phyloP scores from a whole-genome alignment of 805 yeast species.

The Yarrowia sp. region DNA sequence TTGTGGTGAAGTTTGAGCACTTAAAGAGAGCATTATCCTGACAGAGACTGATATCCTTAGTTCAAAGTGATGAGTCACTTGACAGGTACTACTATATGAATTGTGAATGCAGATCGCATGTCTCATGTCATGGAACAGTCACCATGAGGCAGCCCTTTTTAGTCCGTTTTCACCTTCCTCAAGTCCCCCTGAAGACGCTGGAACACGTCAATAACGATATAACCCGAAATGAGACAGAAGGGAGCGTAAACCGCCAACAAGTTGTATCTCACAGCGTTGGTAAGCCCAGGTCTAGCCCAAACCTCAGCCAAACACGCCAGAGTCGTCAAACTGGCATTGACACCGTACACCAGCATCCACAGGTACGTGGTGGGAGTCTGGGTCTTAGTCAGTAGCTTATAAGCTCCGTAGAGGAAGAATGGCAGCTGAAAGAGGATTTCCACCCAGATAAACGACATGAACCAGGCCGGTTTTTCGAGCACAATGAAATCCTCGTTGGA shows the following conservation, averaged over 20 bases:
- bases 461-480: constrained; percentile 70
- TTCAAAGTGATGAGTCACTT: too few species aligned
- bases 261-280: constrained; percentile 46
- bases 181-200: constrained; percentile 42
- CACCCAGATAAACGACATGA: constrained; percentile 69
- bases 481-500: constrained; percentile 77
- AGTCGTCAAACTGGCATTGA: constrained; percentile 84
- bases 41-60: too few species aligned
- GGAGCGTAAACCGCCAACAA: constrained; percentile 68
- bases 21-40: too few species aligned
- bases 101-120: too few species aligned
- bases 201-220: constrained; percentile 58
- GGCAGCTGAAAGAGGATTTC: constrained; percentile 85
- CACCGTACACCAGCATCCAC: constrained; percentile 69
- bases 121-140: too few species aligned
- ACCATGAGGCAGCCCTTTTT: too few species aligned
- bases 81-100: too few species aligned
- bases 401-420: constrained; percentile 67
- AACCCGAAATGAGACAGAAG: constrained; percentile 69
- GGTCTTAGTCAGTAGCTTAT: constrained; percentile 44
- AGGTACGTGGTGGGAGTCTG: constrained; percentile 48
- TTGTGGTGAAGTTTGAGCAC: too few species aligned
- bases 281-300: constrained; percentile 51
- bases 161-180: constrained; percentile 11
- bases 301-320: constrained; percentile 62